Evolutionary conservation across 192 early-diverging fungal species (phyloP), one percentile per base, ranked within the genome.

Genomic region (Umbelopsis sp.): DNA sequence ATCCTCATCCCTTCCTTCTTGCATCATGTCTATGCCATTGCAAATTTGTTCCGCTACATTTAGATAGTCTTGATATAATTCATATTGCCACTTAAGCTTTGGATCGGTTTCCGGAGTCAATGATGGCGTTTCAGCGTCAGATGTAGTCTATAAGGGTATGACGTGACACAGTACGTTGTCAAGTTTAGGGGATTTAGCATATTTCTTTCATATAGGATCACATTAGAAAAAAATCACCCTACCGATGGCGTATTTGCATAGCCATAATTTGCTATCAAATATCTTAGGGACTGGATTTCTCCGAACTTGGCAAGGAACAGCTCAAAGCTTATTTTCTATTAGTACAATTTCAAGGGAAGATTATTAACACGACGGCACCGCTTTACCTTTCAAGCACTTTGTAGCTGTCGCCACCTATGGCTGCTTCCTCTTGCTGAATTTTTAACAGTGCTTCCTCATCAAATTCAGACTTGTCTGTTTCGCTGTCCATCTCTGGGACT

Each of bases 231-330:
- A 41, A 41, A 4, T 1, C 7, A 7, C 5, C 22, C 27, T 67
- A 67, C 66, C 44, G 35, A 67, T 18, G 18, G 23, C 37, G 23
- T 33, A 46, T 45, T 20, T 4, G 48, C 44, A n/a, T 5, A 69
- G 4, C 51, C 67, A 22, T 49, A 52, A 12, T 23, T 46, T 37
- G 23, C 51, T 48, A 69, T 49, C 48, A 69, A 48, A 21, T 49
- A 69, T 35, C 51, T 46, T 5, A 69, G 16, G 21, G 67, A 46
- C 12, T n/a, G 21, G 20, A 22, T 69, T 52, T 69, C 51, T 69
- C 67, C 67, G 51, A 69, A 49, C 23, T 69, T 69, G 15, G 67
- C 67, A 33, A 69, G 51, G 67, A 48, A 69, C 2, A 52, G 33
- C 25, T 69, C 67, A 69, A 51, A 50, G n/a, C 67, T 69, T 27